These are phyloP conservation scores for Xylogone sp. DNA, from an alignment of 2,329 filamentous ascomycete species.

Conservation along the genomic window DNA sequence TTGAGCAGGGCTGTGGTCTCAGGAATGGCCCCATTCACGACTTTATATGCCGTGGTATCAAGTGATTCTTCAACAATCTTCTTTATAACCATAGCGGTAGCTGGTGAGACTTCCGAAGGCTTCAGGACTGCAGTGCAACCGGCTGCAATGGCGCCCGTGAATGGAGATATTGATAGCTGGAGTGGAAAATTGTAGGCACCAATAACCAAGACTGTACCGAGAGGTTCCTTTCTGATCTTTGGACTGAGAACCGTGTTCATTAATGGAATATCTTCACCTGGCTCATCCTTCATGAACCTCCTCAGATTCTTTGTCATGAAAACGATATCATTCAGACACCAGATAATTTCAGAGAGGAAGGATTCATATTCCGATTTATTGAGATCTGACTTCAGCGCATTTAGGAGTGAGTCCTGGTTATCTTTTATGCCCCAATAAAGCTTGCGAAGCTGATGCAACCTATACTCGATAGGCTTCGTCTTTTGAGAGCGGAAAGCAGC, in stretches of 20 bases:
- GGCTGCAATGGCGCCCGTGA: slow-evolving; percentile 87
- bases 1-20: slow-evolving; percentile 81
- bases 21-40: slow-evolving; percentile 76
- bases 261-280: slow-evolving; percentile 64
- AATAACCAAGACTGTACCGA: slow-evolving; percentile 81
- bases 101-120: slow-evolving; percentile 78
- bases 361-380: slow-evolving; percentile 75
- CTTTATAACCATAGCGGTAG: slow-evolving; percentile 73
- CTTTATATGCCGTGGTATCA: slow-evolving; percentile 70
- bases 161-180: slow-evolving; percentile 71
- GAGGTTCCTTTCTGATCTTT: slow-evolving; percentile 79
- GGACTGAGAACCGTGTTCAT: slow-evolving; percentile 67
- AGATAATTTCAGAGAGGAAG: slow-evolving; percentile 69
- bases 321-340: slow-evolving; percentile 77
- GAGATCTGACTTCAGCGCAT: slow-evolving; percentile 75
- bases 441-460: slow-evolving; percentile 82
- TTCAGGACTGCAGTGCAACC: slow-evolving; percentile 90
- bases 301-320: slow-evolving; percentile 74
- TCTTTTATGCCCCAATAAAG: slow-evolving; percentile 92
- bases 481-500: slow-evolving; percentile 72
- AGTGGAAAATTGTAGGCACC: slow-evolving; percentile 94
- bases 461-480: slow-evolving; percentile 79
- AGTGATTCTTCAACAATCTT: slow-evolving; percentile 73
- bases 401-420: slow-evolving; percentile 66
- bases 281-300: slow-evolving; percentile 81